These are phyloP conservation scores for Quercus suber DNA, from an alignment of 306 rosid species.

Conservation along the genomic window DNA sequence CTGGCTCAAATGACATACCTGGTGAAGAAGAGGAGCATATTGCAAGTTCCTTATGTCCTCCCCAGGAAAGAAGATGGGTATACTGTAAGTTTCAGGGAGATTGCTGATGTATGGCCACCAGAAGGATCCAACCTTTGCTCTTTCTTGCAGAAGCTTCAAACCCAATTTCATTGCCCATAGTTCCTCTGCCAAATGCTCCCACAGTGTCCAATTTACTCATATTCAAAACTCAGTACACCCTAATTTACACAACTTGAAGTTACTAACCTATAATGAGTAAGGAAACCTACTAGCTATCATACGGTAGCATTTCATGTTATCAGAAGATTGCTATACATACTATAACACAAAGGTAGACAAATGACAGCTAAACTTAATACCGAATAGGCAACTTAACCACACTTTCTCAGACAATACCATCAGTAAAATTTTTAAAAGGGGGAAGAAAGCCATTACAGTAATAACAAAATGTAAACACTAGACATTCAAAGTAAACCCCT, in stretches of 20 bases:
- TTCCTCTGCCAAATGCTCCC: constrained; percentile 98
- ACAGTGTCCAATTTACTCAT: constrained; percentile 75
- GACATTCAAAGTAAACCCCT: neutral
- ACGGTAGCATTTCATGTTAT: neutral
- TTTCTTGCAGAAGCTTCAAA: constrained; percentile 89
- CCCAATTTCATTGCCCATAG: constrained; percentile 98
- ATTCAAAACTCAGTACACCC: constrained; percentile 69
- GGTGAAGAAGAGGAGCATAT: constrained; percentile 93
- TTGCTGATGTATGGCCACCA: constrained; percentile 97
- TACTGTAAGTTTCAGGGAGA: constrained; percentile 69
- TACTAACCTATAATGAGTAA: constrained; percentile 33
- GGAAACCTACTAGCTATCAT: constrained; percentile 4
- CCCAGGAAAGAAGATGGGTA: constrained; percentile 83
- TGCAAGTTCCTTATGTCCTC: constrained; percentile 90
- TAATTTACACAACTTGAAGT: constrained; percentile 42
- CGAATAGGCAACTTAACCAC: neutral
- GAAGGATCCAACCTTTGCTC: constrained; percentile 89
- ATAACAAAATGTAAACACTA: neutral
- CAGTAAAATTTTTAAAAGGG: neutral
- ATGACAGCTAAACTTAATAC: neutral
- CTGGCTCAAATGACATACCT: constrained; percentile 43
- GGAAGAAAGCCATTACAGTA: no score
- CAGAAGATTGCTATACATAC: neutral
- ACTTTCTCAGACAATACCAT: neutral
- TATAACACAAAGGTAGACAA: neutral